Evolutionary conservation across 345 rosid species (phyloP).

Genomic region (Salix udensis): DNA sequence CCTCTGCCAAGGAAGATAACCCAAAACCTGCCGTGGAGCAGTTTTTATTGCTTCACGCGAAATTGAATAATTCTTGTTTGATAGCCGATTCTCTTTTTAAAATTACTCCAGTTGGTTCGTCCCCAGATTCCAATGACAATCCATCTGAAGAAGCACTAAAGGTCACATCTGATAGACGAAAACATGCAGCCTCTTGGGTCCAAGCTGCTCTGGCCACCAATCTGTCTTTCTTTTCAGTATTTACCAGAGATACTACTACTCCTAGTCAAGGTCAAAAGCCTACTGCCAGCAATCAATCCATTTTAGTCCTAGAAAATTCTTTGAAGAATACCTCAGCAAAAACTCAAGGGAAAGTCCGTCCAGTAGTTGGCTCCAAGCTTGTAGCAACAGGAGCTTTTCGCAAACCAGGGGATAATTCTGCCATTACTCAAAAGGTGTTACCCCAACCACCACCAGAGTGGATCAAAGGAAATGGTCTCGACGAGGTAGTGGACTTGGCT

Average conservation of each 20-base stretch:
- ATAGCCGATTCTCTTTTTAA: slow-evolving; percentile 63
- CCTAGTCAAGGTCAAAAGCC: slow-evolving; percentile 38
- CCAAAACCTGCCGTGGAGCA: slow-evolving; percentile 86
- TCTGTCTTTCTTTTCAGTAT: slow-evolving; percentile 68
- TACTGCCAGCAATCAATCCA: slow-evolving; percentile 37
- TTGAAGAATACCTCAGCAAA: slow-evolving; percentile 41
- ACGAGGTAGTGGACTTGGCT: slow-evolving; percentile 69
- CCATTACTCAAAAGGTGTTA: slow-evolving; percentile 42
- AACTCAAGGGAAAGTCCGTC: slow-evolving; percentile 46
- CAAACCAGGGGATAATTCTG: slow-evolving; percentile 43
- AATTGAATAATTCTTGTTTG: slow-evolving; percentile 47
- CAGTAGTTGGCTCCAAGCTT: slow-evolving; percentile 60
- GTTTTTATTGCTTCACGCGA: slow-evolving; percentile 69
- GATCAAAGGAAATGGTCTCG: slow-evolving; percentile 64
- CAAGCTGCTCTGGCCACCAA: slow-evolving; percentile 85
- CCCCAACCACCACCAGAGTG: slow-evolving; percentile 61
- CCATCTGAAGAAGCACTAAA: slow-evolving; percentile 71
- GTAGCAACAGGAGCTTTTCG: slow-evolving; percentile 68
- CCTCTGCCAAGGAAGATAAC: slow-evolving; percentile 78
- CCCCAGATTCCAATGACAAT: slow-evolving; percentile 48
- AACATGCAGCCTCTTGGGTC: slow-evolving; percentile 75
- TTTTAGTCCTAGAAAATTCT: slow-evolving; percentile 54
- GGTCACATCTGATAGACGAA: slow-evolving; percentile 52
- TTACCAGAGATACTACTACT: slow-evolving; percentile 42
- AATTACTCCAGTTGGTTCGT: slow-evolving; percentile 37